Evolutionary conservation across 208 protist species (phyloP), one percentile per base, ranked within the genome.

Genomic region (Trypanosoma vivax): DNA sequence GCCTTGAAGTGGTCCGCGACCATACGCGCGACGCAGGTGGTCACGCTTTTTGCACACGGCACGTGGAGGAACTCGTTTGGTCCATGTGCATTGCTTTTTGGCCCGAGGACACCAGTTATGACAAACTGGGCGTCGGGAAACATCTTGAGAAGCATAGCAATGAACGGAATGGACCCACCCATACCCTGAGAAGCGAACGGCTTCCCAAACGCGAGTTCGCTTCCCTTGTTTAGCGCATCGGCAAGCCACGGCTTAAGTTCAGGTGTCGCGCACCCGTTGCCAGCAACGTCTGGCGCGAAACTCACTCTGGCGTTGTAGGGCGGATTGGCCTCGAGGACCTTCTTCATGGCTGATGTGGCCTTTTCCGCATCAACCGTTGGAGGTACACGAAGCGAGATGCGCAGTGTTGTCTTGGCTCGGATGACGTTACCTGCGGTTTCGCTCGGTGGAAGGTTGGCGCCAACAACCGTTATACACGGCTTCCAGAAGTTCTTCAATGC

Each of bases 41-140:
- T 97, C 7, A 98, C 2, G 31, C 88, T 84, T 68, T 96, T 97
- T 6, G 62, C 73, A 47, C 85, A 97, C 3, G 62, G 45, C 37
- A 98, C 78, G 55, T 98, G 69, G 6, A 97, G 60, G 57, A 96
- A 97, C 68, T 98, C 96, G 62, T 98, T 96, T 16, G 93, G 93
- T 21, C 94, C 94, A 59, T 98, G 96, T 14, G 90, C 90, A 60
- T 96, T 96, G 55, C 75, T 91, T 51, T 79, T 56, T 37, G 93
- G 92, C 27, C 90, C 93, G 2, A 97, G 66, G 0, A 97, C 57
- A 50, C 96, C 96, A 0, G 94, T 96, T 19, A 98, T 84, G 3
- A 96, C 50, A 53, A 98, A 97, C 76, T 97, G 88, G 19, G 94
- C 89, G 18, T 79, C 39, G n/a, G 92, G 92, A 78, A 90, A 97